Conservation (phyloP, 2,329 filamentous ascomycete genomes). For the Fusarium mangiferae region DNA sequence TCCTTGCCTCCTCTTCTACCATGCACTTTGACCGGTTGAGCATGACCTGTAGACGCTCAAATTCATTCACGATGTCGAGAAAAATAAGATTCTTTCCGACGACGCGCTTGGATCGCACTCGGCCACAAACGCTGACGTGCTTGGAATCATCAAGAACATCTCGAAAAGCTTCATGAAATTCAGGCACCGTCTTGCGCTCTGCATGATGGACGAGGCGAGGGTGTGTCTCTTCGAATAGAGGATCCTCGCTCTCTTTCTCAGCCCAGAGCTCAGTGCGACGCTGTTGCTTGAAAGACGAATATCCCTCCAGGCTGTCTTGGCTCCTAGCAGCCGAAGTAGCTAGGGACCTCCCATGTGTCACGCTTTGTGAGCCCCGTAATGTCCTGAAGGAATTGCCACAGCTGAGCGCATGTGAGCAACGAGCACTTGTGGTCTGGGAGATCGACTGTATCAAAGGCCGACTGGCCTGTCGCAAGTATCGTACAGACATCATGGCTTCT, state of each 20-base stretch:
- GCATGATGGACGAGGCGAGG: constrained; percentile 48
- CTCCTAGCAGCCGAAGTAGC: constrained; percentile 36
- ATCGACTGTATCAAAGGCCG: constrained; percentile 41
- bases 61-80: constrained; percentile 80
- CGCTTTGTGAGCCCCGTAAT: constrained; percentile 5
- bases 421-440: constrained; percentile 17
- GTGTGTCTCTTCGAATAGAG: constrained; percentile 50
- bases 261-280: constrained; percentile 47
- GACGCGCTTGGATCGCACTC: constrained; percentile 76
- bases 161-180: constrained; percentile 49
- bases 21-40: constrained; percentile 69
- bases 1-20: constrained; percentile 47
- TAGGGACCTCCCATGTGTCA: constrained; percentile 28
- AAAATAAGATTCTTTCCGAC: constrained; percentile 85
- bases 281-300: constrained; percentile 52
- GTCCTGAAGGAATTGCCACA: constrained; percentile 20
- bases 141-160: constrained; percentile 42
- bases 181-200: constrained; percentile 47
- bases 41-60: constrained; percentile 78
- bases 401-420: constrained; percentile 15
- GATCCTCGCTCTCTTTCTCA: constrained; percentile 49
- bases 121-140: constrained; percentile 62
- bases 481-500: constrained; percentile 52
- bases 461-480: constrained; percentile 51
- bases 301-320: constrained; percentile 37